phyloP scores from a whole-genome alignment of 2,329 filamentous ascomycete species.

The Magnaporthiopsis poae region DNA sequence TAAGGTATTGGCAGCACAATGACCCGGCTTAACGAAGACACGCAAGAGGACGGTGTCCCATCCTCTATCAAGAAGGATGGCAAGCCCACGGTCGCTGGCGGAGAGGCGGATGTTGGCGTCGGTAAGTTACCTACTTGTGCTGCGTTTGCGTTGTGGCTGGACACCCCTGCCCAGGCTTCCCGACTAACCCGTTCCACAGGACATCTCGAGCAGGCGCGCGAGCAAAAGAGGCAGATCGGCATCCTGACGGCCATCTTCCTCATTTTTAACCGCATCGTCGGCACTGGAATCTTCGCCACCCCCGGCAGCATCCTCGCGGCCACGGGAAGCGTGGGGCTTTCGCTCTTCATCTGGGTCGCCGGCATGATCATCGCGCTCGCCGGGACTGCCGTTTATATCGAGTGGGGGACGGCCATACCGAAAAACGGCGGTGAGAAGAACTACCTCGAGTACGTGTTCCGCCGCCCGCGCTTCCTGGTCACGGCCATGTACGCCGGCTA shows the following conservation, averaged over 20 bases:
- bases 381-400: slow-evolving; percentile 55
- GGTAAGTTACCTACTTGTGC: not conserved
- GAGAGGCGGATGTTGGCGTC: not conserved
- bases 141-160: no score
- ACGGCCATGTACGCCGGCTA: slow-evolving; percentile 53
- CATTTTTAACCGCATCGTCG: slow-evolving; percentile 57
- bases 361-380: slow-evolving; percentile 53
- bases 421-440: slow-evolving; percentile 58
- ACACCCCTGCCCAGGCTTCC: not conserved
- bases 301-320: slow-evolving; percentile 47
- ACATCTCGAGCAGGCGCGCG: slow-evolving; percentile 29
- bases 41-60: no score
- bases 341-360: slow-evolving; percentile 53
- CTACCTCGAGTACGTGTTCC: slow-evolving; percentile 56
- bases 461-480: slow-evolving; percentile 49
- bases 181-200: slow-evolving; percentile 13
- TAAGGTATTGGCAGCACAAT: not conserved
- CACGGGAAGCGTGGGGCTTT: slow-evolving; percentile 51
- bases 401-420: slow-evolving; percentile 56
- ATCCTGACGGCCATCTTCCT: slow-evolving; percentile 45
- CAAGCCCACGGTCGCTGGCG: not conserved
- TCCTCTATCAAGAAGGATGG: not conserved
- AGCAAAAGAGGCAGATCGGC: slow-evolving; percentile 46
- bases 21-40: not conserved
- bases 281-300: slow-evolving; percentile 58